phyloP scores from a whole-genome alignment of 805 yeast genomes.

The Candida maltosa region DNA sequence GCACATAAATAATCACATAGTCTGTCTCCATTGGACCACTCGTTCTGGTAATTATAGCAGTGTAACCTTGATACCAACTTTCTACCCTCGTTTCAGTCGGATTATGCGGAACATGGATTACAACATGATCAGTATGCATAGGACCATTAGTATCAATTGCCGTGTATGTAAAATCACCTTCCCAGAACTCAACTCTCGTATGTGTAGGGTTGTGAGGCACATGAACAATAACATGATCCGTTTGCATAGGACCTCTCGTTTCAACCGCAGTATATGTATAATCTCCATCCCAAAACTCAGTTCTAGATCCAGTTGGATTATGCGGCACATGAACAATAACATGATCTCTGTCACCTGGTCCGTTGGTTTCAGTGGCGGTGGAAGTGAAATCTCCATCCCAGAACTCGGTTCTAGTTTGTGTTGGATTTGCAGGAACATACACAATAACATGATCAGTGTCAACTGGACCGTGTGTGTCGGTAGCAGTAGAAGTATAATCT shows the following conservation, averaged over 20 bases:
- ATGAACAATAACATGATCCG: conserved; percentile 2
- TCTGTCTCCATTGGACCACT: no score
- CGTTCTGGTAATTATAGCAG: no score
- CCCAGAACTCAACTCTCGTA: not conserved
- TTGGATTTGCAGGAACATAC: conserved; percentile 1
- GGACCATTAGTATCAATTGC: not conserved
- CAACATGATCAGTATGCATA: not conserved
- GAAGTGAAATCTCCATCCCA: not conserved
- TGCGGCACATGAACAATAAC: conserved; percentile 7
- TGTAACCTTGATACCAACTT: not conserved
- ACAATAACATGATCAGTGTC: conserved; percentile 9
- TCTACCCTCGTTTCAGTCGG: not conserved
- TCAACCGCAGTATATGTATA: conserved; percentile 7
- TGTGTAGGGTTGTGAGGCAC: not conserved
- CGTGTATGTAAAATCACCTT: conserved; percentile 7
- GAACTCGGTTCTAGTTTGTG: not conserved
- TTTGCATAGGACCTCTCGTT: not conserved
- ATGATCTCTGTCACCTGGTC: conserved; percentile 4
- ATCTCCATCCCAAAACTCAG: conserved; percentile 7
- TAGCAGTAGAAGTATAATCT: conserved; percentile 8
- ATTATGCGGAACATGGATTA: conserved; percentile 1
- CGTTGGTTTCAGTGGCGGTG: conserved; percentile 8
- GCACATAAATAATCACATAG: no score
- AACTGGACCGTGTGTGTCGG: conserved; percentile 8
- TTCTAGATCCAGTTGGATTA: conserved; percentile 12